Base-by-base conservation (phyloP, 1,139 yeast species). In the Lodderomyces orthopsilosis region DNA sequence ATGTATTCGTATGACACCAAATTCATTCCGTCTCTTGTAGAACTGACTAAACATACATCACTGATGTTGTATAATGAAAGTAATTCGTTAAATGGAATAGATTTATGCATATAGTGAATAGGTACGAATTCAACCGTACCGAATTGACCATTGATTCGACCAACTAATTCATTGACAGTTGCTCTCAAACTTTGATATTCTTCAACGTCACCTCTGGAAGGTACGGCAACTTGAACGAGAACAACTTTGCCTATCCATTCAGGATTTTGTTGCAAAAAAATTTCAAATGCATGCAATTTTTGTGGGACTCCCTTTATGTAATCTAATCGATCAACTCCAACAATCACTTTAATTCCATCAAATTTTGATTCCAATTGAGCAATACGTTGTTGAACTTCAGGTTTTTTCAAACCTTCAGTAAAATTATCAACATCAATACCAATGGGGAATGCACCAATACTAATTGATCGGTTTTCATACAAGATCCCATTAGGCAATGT, bases 181-280 rank as follows among this genome's bases (percentile, higher is more conserved):
- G 97, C 90, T 50, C 98, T 77, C 52, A 94, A 71, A 56, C 89
- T 85, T 61, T 93, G 98, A 63, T 94, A 94, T 62, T 94, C 99
- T 65, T 94, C 98, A 22, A 94, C 99, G 56, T 93, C 98, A 40
- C 96, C 98, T 56, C 99, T 78, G 19, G 95, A 86, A 9, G 99
- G 99, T 13, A 94, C 98, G 0, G 98, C 98, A 28, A 94, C 94
- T 64, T 94, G 99, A 5, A 94, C 95, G 42, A 94, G 70, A 1
- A 94, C 93, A 15, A 91, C 97, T 63, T 93, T 94, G 5, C 98
- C 98, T 39, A 90, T 88, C 96, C 97, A 94, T 65, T 91, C 97
- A 0, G 98, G 98, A 61, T 94, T 95, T 57, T 88, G 95, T 37
- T 83, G 82, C 44, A 94, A 69, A 55, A 93, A 93, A 10, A 90